These are phyloP conservation scores for Populus tremula DNA, from an alignment of 345 rosid genomes.

Conservation along the genomic window DNA sequence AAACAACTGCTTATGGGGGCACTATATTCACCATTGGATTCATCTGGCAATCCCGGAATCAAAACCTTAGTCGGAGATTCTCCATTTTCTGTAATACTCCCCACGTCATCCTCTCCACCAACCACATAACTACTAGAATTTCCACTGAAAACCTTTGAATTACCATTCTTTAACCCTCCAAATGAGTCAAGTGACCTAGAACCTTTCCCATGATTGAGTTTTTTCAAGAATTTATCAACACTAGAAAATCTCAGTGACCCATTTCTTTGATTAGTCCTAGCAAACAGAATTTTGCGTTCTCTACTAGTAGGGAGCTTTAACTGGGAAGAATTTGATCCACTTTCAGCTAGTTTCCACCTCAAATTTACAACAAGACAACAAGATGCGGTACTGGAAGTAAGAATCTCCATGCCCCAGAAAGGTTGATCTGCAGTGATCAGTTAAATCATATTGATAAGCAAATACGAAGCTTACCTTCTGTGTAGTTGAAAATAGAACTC, in stretches of 20 bases:
- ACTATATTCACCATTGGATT: conserved; percentile 44
- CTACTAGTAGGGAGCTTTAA: conserved; percentile 20
- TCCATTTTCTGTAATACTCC: conserved; percentile 29
- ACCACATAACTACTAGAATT: conserved; percentile 50
- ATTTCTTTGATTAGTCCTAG: conserved; percentile 21
- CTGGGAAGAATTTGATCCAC: conserved; percentile 25
- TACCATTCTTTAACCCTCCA: conserved; percentile 21
- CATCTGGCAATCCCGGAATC: conserved; percentile 75
- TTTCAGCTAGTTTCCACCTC: conserved; percentile 30
- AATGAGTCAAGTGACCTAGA: conserved; percentile 14
- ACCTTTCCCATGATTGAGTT: conserved; percentile 12
- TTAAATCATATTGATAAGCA: conserved; percentile 14
- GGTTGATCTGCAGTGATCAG: conserved; percentile 31
- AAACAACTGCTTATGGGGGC: conserved; percentile 55
- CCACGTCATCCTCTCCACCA: conserved; percentile 49
- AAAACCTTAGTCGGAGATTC: conserved; percentile 45
- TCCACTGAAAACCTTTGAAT: conserved; percentile 40
- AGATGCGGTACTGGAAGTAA: conserved; percentile 43
- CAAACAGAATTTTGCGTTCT: conserved; percentile 21
- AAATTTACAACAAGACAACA: conserved; percentile 29
- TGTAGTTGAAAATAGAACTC: background rate
- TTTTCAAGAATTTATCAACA: conserved; percentile 7
- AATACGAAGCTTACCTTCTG: background rate
- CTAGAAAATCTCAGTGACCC: conserved; percentile 25
- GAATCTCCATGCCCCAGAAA: conserved; percentile 55